Evolutionary conservation across 148 eudicot genomes (phyloP).

Genomic region (Rhododendron simsii): DNA sequence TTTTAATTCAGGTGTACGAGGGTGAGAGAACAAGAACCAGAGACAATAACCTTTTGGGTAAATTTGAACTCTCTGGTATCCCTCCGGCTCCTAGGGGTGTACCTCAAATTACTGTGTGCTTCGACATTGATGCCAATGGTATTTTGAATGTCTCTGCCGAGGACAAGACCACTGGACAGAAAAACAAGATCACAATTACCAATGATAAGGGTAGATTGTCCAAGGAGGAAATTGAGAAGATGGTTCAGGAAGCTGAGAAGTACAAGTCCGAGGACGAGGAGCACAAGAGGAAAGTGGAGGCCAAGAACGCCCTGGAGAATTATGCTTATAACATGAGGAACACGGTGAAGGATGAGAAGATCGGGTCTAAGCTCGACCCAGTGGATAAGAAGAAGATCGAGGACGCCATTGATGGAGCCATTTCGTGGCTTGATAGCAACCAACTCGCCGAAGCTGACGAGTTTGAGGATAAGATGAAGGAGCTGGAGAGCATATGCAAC

Average conservation of each 20-base stretch:
- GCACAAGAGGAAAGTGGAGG: constrained; percentile 9
- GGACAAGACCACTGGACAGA: constrained; percentile 15
- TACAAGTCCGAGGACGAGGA: constrained; percentile 17
- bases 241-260: constrained; percentile 16
- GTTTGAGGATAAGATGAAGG: constrained; percentile 12
- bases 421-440: constrained; percentile 14
- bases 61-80: constrained; percentile 6
- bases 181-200: constrained; percentile 16
- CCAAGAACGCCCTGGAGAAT: constrained; percentile 1
- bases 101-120: constrained; percentile 9
- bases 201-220: constrained; percentile 10
- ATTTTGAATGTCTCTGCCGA: constrained; percentile 14
- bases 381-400: constrained; percentile 14
- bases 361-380: background rate
- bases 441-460: constrained; percentile 10
- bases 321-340: constrained; percentile 4
- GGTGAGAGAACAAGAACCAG: constrained; percentile 13
- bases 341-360: constrained; percentile 8
- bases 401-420: constrained; percentile 7
- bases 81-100: constrained; percentile 10
- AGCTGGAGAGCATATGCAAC: constrained; percentile 7
- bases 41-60: constrained; percentile 13
- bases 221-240: constrained; percentile 9
- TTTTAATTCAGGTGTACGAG: constrained; percentile 11
- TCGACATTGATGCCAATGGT: constrained; percentile 8